phyloP scores from a whole-genome alignment of 2,329 filamentous ascomycete species.

The Calonectria honghensis region DNA sequence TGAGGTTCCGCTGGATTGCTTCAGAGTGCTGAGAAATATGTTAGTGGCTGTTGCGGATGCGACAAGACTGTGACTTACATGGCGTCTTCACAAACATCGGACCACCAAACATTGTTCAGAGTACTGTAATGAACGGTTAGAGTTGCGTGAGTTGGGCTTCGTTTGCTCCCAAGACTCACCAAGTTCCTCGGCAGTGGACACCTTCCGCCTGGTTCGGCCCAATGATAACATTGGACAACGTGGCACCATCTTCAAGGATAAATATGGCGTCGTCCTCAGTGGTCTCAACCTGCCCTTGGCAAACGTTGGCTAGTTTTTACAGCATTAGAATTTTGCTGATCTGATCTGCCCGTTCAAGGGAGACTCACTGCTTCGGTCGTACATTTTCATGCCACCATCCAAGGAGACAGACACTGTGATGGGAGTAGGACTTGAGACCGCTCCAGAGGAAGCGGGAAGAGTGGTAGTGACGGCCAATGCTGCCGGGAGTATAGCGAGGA shows the following conservation, averaged over 20 bases:
- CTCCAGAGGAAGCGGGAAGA: constrained; percentile 35
- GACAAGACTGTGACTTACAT: constrained; percentile 26
- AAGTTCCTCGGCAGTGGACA: constrained; percentile 70
- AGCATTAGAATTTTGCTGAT: constrained; percentile 25
- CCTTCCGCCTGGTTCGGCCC: constrained; percentile 69
- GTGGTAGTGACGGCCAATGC: constrained; percentile 29
- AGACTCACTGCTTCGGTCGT: constrained; percentile 34
- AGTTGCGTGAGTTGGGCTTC: no score
- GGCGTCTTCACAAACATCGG: constrained; percentile 63
- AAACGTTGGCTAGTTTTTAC: constrained; percentile 47
- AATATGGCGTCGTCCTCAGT: constrained; percentile 66
- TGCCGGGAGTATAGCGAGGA: constrained; percentile 17
- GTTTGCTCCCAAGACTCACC: constrained; percentile 43
- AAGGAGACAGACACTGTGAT: constrained; percentile 27
- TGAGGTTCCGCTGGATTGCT: constrained; percentile 62
- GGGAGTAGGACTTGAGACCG: constrained; percentile 15
- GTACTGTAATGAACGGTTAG: constrained; percentile 43
- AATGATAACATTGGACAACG: constrained; percentile 72
- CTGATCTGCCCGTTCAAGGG: neutral
- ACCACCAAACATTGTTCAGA: constrained; percentile 63
- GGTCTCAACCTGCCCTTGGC: constrained; percentile 55
- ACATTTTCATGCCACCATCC: constrained; percentile 35
- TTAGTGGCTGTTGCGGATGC: neutral
- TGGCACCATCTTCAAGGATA: constrained; percentile 69
- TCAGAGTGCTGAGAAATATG: constrained; percentile 54